Base-by-base conservation (phyloP, 371 early-diverging fungal genomes). In the Zopfochytrium polystomum region DNA sequence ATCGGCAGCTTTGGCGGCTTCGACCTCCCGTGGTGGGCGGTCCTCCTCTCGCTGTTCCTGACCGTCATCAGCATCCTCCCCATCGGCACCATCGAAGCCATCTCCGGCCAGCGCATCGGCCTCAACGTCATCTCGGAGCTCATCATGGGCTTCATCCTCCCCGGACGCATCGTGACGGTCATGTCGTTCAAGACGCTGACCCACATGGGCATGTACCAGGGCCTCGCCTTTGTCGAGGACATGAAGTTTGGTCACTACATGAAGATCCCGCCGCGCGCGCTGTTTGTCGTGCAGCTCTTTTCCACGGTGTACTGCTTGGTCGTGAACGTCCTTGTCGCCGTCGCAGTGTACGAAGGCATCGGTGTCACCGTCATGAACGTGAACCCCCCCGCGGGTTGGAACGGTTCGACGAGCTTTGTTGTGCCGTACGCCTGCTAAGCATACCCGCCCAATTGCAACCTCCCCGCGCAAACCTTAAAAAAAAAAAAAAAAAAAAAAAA, bases 161-260 rank as follows among this genome's bases (percentile, higher is more conserved):
- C 87, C 9, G 70, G 70, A 7, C 60, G 59, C 20, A 25, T 61
- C 26, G 58, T 58, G 13, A 26, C 53, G 18, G 66, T 73, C 46
- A 63, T 73, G 66, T 48, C 68, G 20, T 77, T 74, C 69, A 77
- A 77, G 58, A 60, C 73, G 0, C 31, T 73, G 18, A 55, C 43
- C 2, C 68, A 65, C 63, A 68, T 58, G 46, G 59, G 57, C 3
- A 62, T 67, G 51, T 57, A 56, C 27, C 71, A 77, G 55, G 74
- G 58, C n/a, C 55, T 74, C 3, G 35, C 48, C 27, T 68, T 80
- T 29, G 45, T 68, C 11, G 43, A 56, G 53, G 76, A 76, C 42
- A 50, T 74, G 46, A 79, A 79, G 60, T 15, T 76, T 13, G 77
- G 72, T 23, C 73, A 76, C 61, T 79, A 73, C 66, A 46, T 73